Percentiles rank a stretch among this genome's conserved stretches.
Conservation (phyloP, 2,329 filamentous ascomycete species). For the Fusarium liriodendri region DNA sequence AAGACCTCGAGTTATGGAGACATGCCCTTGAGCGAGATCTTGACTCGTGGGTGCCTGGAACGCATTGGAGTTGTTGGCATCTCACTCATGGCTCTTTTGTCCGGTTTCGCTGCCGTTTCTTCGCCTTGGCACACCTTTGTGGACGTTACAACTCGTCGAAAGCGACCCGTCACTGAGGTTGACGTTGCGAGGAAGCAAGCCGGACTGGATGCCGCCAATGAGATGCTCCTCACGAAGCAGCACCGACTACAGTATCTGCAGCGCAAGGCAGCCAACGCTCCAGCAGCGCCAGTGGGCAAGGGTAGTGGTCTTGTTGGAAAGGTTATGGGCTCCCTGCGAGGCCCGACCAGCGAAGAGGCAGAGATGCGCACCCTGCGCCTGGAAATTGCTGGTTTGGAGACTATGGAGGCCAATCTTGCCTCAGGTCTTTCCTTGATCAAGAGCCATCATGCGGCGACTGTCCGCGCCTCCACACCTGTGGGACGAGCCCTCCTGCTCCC, state of each 20-base stretch:
- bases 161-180: slow-evolving; percentile 74
- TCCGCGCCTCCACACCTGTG: slow-evolving; percentile 73
- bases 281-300: slow-evolving; percentile 38
- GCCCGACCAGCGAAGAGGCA: slow-evolving; percentile 68
- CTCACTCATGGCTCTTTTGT: slow-evolving; percentile 86
- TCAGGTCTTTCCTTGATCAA: slow-evolving; percentile 73
- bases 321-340: slow-evolving; percentile 77
- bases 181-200: slow-evolving; percentile 83
- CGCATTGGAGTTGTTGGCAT: slow-evolving; percentile 88
- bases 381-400: slow-evolving; percentile 82
- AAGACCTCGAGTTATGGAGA: slow-evolving; percentile 35
- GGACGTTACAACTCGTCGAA: slow-evolving; percentile 62
- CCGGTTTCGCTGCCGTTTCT: slow-evolving; percentile 89
- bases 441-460: slow-evolving; percentile 70
- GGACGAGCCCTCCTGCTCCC: slow-evolving; percentile 73
- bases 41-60: slow-evolving; percentile 69
- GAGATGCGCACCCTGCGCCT: slow-evolving; percentile 74
- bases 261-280: slow-evolving; percentile 62
- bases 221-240: slow-evolving; percentile 82
- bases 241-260: slow-evolving; percentile 78
- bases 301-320: slow-evolving; percentile 74
- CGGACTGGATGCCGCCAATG: slow-evolving; percentile 80
- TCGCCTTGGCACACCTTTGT: slow-evolving; percentile 87
- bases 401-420: slow-evolving; percentile 79
- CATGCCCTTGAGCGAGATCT: slow-evolving; percentile 49